These are phyloP conservation scores for Trichaptum fuscoviolaceum DNA, from an alignment of 768 basidiomycete species.

Conservation along the genomic window DNA sequence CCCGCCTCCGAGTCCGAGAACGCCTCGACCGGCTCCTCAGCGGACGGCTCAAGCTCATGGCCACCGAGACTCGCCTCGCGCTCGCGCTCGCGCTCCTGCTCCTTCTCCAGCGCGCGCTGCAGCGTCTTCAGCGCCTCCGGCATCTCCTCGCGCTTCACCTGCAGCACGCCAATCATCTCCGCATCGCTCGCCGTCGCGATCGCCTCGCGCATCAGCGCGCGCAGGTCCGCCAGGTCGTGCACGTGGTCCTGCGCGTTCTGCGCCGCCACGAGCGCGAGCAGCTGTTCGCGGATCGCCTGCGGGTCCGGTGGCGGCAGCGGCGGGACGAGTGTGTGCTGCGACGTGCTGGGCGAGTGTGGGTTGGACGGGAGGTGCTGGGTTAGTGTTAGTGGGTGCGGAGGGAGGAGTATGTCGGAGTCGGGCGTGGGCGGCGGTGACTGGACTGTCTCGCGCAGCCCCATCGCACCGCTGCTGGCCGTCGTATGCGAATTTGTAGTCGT, in stretches of 20 bases:
- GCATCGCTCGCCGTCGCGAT: slow-evolving; percentile 54
- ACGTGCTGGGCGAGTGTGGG: neutral
- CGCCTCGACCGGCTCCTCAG: neutral
- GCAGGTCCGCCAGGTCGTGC: slow-evolving; percentile 50
- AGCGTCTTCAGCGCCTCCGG: slow-evolving; percentile 79
- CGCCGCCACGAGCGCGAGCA: slow-evolving; percentile 23
- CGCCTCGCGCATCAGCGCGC: slow-evolving; percentile 53
- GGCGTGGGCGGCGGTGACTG: slow-evolving; percentile 9
- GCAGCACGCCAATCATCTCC: slow-evolving; percentile 57
- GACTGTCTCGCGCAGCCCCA: slow-evolving; percentile 6
- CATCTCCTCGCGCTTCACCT: slow-evolving; percentile 62
- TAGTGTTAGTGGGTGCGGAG: no score
- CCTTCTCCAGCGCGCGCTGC: slow-evolving; percentile 49
- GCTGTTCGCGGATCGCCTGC: slow-evolving; percentile 9
- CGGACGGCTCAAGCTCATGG: neutral
- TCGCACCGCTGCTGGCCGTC: neutral
- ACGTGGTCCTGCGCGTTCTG: slow-evolving; percentile 46
- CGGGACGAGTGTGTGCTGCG: neutral
- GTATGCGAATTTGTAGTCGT: neutral
- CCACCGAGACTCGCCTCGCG: neutral
- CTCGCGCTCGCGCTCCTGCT: slow-evolving; percentile 7
- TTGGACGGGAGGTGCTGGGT: neutral
- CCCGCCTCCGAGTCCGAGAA: neutral
- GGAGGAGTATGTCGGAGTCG: slow-evolving; percentile 10
- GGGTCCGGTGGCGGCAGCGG: neutral